Evolutionary conservation across 306 rosid genomes (phyloP).

Genomic region (Cyamopsis tetragonoloba): DNA sequence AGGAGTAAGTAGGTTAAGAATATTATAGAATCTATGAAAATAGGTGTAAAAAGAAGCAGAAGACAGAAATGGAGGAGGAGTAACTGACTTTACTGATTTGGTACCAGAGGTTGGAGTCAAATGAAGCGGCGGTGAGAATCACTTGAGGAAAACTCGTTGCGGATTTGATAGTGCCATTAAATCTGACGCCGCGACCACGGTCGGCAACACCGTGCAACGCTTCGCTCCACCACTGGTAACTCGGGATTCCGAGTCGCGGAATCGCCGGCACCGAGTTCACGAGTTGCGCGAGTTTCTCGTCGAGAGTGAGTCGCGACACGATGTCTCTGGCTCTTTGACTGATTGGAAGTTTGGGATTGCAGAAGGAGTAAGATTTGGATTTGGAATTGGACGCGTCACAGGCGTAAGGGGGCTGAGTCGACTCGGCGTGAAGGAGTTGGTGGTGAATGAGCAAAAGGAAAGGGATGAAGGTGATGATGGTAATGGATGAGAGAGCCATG

Average conservation of each 20-base stretch:
- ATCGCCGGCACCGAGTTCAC: slow-evolving; percentile 76
- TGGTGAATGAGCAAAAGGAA: too few relatives aligned
- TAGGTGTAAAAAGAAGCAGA: too few relatives aligned
- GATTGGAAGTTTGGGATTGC: slow-evolving; percentile 53
- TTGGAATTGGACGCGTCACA: slow-evolving; percentile 51
- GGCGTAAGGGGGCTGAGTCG: too few relatives aligned
- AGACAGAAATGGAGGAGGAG: too few relatives aligned
- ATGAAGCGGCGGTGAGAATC: slow-evolving; percentile 85
- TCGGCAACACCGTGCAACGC: slow-evolving; percentile 75
- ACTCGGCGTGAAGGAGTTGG: too few relatives aligned
- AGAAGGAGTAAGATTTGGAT: slow-evolving; percentile 51
- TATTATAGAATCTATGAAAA: too few relatives aligned
- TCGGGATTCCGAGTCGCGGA: slow-evolving; percentile 81
- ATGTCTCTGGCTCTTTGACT: slow-evolving; percentile 51
- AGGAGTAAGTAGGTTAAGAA: too few relatives aligned
- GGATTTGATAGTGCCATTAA: slow-evolving; percentile 40
- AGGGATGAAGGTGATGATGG: too few relatives aligned
- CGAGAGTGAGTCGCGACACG: slow-evolving; percentile 78
- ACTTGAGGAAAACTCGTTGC: slow-evolving; percentile 97
- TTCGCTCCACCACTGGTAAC: slow-evolving; percentile 88
- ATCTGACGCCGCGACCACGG: slow-evolving; percentile 48
- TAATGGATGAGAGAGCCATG: too few relatives aligned
- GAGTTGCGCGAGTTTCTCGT: slow-evolving; percentile 86
- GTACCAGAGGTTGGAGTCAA: slow-evolving; percentile 76
- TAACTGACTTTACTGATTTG: slow-evolving; percentile 54